phyloP scores from a whole-genome alignment of 23 red algal species.

The Gracilaria domingensis region DNA sequence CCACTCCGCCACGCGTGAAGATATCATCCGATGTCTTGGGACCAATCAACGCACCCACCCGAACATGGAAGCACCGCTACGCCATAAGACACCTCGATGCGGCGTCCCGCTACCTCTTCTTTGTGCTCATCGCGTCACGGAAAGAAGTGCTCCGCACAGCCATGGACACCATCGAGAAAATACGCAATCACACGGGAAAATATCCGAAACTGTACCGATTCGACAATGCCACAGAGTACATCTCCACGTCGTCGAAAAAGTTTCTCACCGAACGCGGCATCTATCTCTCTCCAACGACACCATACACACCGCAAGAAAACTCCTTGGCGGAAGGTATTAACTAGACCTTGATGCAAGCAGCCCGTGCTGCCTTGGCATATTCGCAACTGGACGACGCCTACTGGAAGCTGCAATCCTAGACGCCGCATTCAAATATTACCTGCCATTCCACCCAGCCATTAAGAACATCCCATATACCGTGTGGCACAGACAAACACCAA shows the following conservation, averaged over 20 bases:
- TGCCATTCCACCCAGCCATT: neutral
- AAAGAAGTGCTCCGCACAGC: too few relatives aligned
- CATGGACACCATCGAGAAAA: too few relatives aligned
- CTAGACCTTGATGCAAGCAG: neutral
- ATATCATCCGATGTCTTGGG: constrained; percentile 16
- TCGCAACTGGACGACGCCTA: neutral
- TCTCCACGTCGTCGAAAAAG: neutral
- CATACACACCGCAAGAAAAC: constrained; percentile 21
- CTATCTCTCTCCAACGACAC: neutral
- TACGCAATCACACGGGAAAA: neutral
- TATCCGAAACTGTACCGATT: neutral
- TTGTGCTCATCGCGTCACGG: too few relatives aligned
- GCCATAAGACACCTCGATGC: neutral
- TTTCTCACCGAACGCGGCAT: neutral
- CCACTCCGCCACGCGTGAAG: too few relatives aligned
- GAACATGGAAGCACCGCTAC: neutral
- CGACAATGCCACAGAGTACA: neutral
- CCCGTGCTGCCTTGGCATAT: neutral
- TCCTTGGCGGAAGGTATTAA: constrained; percentile 19
- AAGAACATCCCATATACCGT: neutral
- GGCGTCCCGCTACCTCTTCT: too few relatives aligned
- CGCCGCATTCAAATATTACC: constrained; percentile 28
- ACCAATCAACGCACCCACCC: neutral
- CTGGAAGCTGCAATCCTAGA: neutral
- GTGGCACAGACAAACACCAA: neutral